Evolutionary conservation across 345 rosid genomes (phyloP), one percentile per base, ranked within the genome.

Genomic region (Hibiscus tridactylites): DNA sequence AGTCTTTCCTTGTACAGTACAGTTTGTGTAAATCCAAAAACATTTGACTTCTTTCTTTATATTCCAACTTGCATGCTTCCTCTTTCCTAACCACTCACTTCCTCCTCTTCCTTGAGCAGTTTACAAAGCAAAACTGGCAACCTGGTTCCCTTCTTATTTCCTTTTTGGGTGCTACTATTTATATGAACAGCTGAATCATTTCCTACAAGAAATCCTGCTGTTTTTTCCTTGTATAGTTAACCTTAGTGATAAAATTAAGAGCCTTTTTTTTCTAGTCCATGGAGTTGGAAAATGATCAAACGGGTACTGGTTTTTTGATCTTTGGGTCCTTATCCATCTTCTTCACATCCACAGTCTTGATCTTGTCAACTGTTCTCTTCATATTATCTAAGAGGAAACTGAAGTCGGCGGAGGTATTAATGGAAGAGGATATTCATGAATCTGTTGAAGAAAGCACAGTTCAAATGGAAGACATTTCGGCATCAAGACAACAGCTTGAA

Each of bases 281-380:
- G 71, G 79, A 73, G 75, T 71, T 79, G 33, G 80, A 77, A 44
- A 74, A 49, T 52, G 73, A 65, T 70, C 74, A 68, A 59, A 75
- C 81, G 78, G 75, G 64, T 71, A 74, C 66, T 70, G 29, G 66
- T 74, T 61, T 80, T 65, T 17, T 80, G 11, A 78, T 83, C 52
- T 79, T 71, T 69, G 80, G 85, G 6, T 77, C 83, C 75, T 74
- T 65, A 0, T 72, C 83, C 73, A 44, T 78, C 31, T 12, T 86
- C 73, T 9, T 83, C 76, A 76, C 82, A 39, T 58, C 81, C 50
- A 66, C 81, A 69, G 66, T 77, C 65, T 53, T 82, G 78, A 66
- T 82, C 24, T 61, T 82, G 19, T 78, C 83, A 9, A 78, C 76
- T 19, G 24, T 73, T 69, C 24, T 76, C 71, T 74, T 73, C 71